These are phyloP conservation scores for Aureobasidium melanogenum DNA, from an alignment of 2,329 filamentous ascomycete species.

Conservation along the genomic window DNA sequence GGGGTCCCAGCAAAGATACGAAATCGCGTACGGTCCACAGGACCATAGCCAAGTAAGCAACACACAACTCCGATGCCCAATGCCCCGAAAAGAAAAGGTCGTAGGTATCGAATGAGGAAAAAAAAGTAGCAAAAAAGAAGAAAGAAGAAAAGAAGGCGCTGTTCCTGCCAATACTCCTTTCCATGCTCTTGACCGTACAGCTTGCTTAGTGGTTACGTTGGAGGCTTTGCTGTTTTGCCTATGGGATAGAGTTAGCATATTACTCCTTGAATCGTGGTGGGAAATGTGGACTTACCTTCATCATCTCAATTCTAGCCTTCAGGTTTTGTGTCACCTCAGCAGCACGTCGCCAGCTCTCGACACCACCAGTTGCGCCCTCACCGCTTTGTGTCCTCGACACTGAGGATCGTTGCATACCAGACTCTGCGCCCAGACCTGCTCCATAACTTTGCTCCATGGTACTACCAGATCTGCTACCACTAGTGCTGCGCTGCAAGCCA, in stretches of 20 bases:
- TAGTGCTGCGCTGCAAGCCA: slow-evolving; percentile 1
- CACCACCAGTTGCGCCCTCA: slow-evolving; percentile 32
- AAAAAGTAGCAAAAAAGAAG: background rate
- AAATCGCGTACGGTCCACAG: background rate
- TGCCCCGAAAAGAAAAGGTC: background rate
- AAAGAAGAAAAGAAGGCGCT: background rate
- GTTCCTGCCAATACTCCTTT: slow-evolving; percentile 2
- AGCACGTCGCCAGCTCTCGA: slow-evolving; percentile 93
- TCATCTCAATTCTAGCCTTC: slow-evolving; percentile 95
- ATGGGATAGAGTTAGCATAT: background rate
- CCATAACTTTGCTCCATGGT: background rate
- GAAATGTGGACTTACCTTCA: slow-evolving; percentile 57
- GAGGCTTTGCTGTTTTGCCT: slow-evolving; percentile 9
- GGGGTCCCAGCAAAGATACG: background rate
- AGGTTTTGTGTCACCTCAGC: slow-evolving; percentile 96
- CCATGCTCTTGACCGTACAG: background rate
- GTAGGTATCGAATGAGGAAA: background rate
- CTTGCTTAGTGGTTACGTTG: background rate
- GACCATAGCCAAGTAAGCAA: background rate
- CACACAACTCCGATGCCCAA: background rate
- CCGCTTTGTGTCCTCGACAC: background rate
- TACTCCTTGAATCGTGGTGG: too few species aligned
- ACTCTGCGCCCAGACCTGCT: background rate
- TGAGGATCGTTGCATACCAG: background rate
- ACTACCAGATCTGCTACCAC: slow-evolving; percentile 8